phyloP scores from a whole-genome alignment of 1,139 yeast genomes.

The Tardiomyces digboiensis region DNA sequence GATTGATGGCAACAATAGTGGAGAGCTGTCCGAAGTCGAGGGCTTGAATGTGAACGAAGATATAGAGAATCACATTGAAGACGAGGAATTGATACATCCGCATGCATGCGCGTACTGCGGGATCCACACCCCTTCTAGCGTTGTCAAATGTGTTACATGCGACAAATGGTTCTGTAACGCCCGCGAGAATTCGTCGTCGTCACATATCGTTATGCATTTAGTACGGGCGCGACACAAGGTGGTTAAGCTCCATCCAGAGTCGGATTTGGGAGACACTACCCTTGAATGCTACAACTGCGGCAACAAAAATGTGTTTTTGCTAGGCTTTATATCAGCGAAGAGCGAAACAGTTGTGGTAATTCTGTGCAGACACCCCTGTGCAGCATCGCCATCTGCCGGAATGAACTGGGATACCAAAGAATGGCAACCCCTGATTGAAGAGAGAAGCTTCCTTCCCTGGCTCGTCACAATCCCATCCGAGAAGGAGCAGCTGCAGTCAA shows the following conservation, averaged over 20 bases:
- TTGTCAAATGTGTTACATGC: slow-evolving; percentile 72
- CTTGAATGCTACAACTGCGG: slow-evolving; percentile 93
- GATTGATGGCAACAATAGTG: not conserved
- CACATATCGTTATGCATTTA: slow-evolving; percentile 83
- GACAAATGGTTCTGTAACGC: slow-evolving; percentile 89
- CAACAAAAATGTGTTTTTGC: slow-evolving; percentile 62
- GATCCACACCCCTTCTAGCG: slow-evolving; percentile 51
- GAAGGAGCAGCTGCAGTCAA: slow-evolving; percentile 48
- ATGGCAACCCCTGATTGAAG: slow-evolving; percentile 85
- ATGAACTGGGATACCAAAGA: slow-evolving; percentile 77
- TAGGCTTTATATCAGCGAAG: slow-evolving; percentile 87
- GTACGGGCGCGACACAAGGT: slow-evolving; percentile 72
- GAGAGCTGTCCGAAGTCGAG: not conserved
- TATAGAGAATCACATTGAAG: slow-evolving; percentile 1
- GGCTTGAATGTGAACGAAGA: not conserved
- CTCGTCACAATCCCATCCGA: slow-evolving; percentile 62
- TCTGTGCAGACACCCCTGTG: slow-evolving; percentile 84
- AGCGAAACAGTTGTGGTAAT: slow-evolving; percentile 82
- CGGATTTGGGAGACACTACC: slow-evolving; percentile 76
- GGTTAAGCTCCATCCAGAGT: slow-evolving; percentile 68
- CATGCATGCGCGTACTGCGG: slow-evolving; percentile 52
- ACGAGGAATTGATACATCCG: slow-evolving; percentile 17
- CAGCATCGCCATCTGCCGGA: slow-evolving; percentile 42
- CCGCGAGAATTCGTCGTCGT: slow-evolving; percentile 49
- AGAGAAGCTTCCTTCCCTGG: slow-evolving; percentile 74